Conservation (phyloP, 768 basidiomycete genomes). For the Suillus bovinus region DNA sequence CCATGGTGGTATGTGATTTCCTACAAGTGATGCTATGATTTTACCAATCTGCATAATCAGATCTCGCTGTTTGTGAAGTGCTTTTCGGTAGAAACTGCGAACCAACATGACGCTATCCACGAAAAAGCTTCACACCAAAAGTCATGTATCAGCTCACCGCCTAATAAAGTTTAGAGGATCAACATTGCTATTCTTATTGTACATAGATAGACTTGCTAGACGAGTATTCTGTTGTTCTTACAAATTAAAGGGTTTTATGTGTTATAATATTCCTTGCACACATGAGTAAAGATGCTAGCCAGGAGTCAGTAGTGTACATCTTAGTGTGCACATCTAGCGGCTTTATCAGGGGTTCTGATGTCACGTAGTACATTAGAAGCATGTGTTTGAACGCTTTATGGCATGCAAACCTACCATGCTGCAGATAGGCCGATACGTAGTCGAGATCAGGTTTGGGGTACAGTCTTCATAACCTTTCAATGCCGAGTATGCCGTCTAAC, state of each 20-base stretch:
- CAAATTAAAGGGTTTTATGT: not conserved
- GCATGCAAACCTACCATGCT: not conserved
- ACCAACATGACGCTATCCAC: slow-evolving; percentile 14
- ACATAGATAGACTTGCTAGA: slow-evolving; percentile 11
- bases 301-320: too few species aligned
- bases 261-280: not conserved
- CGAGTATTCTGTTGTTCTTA: not conserved
- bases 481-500: not conserved
- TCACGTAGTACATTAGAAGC: not conserved
- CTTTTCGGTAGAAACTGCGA: slow-evolving; percentile 23
- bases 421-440: not conserved
- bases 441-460: not conserved
- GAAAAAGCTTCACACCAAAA: slow-evolving; percentile 21
- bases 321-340: not conserved
- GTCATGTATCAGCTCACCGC: slow-evolving; percentile 11
- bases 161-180: slow-evolving; percentile 20
- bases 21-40: not conserved
- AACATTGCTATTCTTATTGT: slow-evolving; percentile 18
- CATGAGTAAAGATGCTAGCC: not conserved
- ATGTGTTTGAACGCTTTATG: not conserved
- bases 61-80: slow-evolving; percentile 31
- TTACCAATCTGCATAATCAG: slow-evolving; percentile 17
- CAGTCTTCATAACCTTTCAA: not conserved
- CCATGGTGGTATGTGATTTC: slow-evolving; percentile 52
- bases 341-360: not conserved